phyloP scores from a whole-genome alignment of 1,284 basidiomycete genomes.

The Peniophora sp. region DNA sequence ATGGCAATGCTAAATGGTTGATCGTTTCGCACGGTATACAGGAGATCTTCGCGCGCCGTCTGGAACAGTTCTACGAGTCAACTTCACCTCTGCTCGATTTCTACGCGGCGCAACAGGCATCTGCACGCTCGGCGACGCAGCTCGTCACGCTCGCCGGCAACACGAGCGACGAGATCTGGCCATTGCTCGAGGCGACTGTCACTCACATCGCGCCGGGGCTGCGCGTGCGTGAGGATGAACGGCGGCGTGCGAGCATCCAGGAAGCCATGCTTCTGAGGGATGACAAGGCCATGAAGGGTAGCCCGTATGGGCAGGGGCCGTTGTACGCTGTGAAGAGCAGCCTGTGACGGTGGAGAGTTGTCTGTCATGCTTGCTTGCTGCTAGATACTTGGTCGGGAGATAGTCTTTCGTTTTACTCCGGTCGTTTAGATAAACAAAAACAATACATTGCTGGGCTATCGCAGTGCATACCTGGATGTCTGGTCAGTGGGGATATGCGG shows the following conservation, averaged over 20 bases:
- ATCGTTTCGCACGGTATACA: conserved; percentile 20
- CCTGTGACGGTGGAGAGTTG: too few species aligned
- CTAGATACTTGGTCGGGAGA: too few species aligned
- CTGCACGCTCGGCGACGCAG: conserved; percentile 18
- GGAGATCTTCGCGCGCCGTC: conserved; percentile 80
- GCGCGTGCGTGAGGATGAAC: conserved; percentile 37
- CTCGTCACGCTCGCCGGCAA: conserved; percentile 75
- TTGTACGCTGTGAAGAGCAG: too few species aligned
- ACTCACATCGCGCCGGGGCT: conserved; percentile 49
- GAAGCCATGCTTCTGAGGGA: conserved; percentile 29
- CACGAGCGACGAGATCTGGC: conserved; percentile 93
- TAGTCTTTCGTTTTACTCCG: too few species aligned
- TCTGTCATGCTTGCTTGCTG: too few species aligned
- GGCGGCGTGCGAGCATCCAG: conserved; percentile 41
- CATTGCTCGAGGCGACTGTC: conserved; percentile 60
- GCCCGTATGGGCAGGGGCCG: too few species aligned
- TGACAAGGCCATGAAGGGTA: conserved; percentile 9
- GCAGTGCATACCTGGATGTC: conserved; percentile 7
- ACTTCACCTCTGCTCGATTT: conserved; percentile 84
- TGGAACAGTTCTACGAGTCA: conserved; percentile 78
- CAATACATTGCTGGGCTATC: neutral
- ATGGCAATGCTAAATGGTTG: neutral
- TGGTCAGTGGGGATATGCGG: neutral
- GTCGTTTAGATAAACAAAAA: too few species aligned
- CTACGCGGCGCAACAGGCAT: conserved; percentile 34